Conservation (phyloP, 768 basidiomycete genomes). For the Goffeauzyma gilvescens region DNA sequence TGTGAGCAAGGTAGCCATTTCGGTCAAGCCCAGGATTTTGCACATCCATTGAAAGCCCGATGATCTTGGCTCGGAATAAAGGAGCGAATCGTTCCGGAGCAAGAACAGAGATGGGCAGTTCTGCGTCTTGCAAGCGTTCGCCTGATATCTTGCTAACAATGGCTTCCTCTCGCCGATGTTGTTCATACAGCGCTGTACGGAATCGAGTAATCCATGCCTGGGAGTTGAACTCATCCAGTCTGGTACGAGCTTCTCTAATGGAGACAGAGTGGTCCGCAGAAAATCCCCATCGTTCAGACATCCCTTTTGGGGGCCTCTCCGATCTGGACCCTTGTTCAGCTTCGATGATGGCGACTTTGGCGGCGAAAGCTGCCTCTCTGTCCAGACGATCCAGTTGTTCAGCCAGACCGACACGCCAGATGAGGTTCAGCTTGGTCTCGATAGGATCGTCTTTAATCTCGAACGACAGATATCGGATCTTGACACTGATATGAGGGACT, state of each 20-base stretch:
- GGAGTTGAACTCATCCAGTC: slow-evolving; percentile 51
- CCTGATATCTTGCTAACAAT: slow-evolving; percentile 29
- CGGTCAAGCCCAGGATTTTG: slow-evolving; percentile 44
- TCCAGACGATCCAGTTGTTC: slow-evolving; percentile 53
- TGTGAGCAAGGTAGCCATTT: slow-evolving; percentile 31
- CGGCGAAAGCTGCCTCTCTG: slow-evolving; percentile 60
- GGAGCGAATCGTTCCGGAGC: slow-evolving; percentile 38
- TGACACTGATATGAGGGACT: slow-evolving; percentile 46
- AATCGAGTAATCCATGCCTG: slow-evolving; percentile 50
- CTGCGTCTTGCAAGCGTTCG: too few relatives aligned
- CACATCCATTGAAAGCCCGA: slow-evolving; percentile 43
- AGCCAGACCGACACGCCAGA: slow-evolving; percentile 51
- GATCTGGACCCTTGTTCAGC: too few relatives aligned
- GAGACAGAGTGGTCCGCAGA: slow-evolving; percentile 43
- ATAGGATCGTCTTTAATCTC: slow-evolving; percentile 73
- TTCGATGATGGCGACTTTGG: slow-evolving; percentile 51
- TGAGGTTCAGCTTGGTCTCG: slow-evolving; percentile 55
- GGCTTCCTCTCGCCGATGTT: slow-evolving; percentile 40
- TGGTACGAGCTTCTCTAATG: slow-evolving; percentile 49
- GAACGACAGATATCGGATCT: slow-evolving; percentile 44
- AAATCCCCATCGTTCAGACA: slow-evolving; percentile 6
- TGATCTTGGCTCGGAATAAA: slow-evolving; percentile 48
- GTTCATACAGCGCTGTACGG: slow-evolving; percentile 37
- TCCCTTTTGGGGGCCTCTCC: not conserved
- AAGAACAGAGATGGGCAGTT: slow-evolving; percentile 33